These are phyloP conservation scores for Sequoia sempervirens DNA, from an alignment of 75 land plant genomes.

Conservation along the genomic window DNA sequence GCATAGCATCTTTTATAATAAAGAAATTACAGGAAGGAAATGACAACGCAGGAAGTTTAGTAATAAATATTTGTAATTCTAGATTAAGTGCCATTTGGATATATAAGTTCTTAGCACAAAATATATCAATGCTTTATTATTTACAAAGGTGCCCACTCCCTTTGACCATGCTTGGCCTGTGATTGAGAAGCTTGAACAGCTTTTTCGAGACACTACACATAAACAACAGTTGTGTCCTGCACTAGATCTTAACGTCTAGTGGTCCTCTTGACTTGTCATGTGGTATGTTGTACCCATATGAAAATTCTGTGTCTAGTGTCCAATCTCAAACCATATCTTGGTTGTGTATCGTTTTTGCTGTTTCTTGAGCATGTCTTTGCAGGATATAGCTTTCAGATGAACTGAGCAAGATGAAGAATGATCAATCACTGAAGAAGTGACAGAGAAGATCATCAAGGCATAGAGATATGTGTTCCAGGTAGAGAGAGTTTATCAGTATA, in stretches of 20 bases:
- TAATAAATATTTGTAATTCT: neutral
- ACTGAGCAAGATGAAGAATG: too few relatives aligned
- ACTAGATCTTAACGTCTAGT: neutral
- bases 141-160: neutral
- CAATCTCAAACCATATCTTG: too few relatives aligned
- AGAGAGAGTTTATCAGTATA: too few relatives aligned
- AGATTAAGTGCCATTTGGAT: neutral
- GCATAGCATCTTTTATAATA: neutral
- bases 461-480: too few relatives aligned
- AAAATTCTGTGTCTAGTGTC: too few relatives aligned
- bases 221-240: neutral
- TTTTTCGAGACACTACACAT: neutral
- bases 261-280: neutral
- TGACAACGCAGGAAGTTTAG: neutral
- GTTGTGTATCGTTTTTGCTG: too few relatives aligned
- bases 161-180: neutral
- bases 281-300: neutral
- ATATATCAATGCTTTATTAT: neutral
- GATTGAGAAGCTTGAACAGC: neutral
- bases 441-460: too few relatives aligned
- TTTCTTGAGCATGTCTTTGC: too few relatives aligned
- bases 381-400: too few relatives aligned
- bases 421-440: too few relatives aligned
- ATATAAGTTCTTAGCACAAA: neutral
- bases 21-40: neutral